Evolutionary conservation across 192 early-diverging fungal genomes (phyloP).

Genomic region (Mortierella alpina): DNA sequence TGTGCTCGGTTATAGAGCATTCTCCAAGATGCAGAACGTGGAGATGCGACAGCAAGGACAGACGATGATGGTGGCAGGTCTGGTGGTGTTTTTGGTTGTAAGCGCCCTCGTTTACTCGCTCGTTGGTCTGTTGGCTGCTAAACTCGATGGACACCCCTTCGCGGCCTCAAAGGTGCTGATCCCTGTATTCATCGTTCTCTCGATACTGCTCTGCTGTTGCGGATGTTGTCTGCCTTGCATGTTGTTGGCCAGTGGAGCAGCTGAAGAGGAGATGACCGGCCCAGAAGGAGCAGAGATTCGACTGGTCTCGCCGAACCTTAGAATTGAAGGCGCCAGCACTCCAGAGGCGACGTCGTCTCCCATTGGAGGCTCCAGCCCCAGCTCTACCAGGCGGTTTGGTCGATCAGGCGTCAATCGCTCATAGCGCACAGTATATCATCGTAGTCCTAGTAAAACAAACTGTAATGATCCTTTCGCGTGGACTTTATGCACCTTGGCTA

Average conservation of each 20-base stretch:
- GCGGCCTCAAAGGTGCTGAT: conserved; percentile 68
- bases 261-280: conserved; percentile 55
- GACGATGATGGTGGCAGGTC: conserved; percentile 57
- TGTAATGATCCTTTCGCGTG: too few species aligned
- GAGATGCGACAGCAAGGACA: conserved; percentile 60
- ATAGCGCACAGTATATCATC: too few species aligned
- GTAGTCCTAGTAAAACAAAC: too few species aligned
- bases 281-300: conserved; percentile 40
- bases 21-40: conserved; percentile 50
- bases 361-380: too few species aligned
- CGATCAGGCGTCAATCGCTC: too few species aligned
- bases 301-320: conserved; percentile 46
- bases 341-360: too few species aligned
- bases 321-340: conserved; percentile 24
- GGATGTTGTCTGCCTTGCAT: conserved; percentile 71
- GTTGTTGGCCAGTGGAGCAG: conserved; percentile 48
- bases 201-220: conserved; percentile 65
- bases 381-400: too few species aligned
- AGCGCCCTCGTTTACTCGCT: conserved; percentile 48
- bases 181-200: conserved; percentile 74
- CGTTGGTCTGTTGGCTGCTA: conserved; percentile 48
- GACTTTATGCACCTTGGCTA: too few species aligned
- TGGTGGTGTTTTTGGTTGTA: conserved; percentile 61
- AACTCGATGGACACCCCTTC: conserved; percentile 52
- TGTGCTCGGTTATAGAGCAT: conserved; percentile 47